Evolutionary conservation across 768 basidiomycete species (phyloP), one percentile per base, ranked within the genome.

Genomic region (Lentinula sp.): DNA sequence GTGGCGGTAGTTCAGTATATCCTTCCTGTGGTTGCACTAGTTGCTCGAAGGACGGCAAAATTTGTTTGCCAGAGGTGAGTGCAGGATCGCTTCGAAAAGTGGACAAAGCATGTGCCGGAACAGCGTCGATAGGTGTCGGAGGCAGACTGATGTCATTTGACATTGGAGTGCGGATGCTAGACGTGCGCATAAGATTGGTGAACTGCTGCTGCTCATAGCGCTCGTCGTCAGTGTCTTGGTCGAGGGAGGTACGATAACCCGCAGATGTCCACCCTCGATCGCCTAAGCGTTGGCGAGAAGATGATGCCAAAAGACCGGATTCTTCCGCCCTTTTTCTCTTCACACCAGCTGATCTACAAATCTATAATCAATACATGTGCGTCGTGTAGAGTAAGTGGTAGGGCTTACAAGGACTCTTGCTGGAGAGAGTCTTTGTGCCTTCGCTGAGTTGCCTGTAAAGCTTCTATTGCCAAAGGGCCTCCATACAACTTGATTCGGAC

Each of bases 401-500:
- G 23, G 3, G 7, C 45, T 23, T 37, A 46, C 57, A 46, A 4
- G 3, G 32, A 35, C 9, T 50, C 57, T 32, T 48, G 7, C 23
- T 48, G 55, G 0, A 15, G 32, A 34, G 37, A 11, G 11, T 59
- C 31, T 50, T 58, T 5, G 7, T 32, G 35, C 16, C n/a, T 46
- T 18, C 54, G 43, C 32, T 64, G 63, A 11, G 65, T 23, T 15
- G 64, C 63, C 43, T 63, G 63, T 23, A 66, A 32, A 42, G 61
- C 63, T 40, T 66, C 63, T 39, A 66, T 62, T 21, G 65, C 65
- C n/a, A 57, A 32, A 16, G 61, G 23, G 13, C 65, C 65, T 4
- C 65, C 65, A 37, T 64, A 62, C 7, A 61, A 16, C 57, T 62
- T 66, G 18, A 61, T 60, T 40, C 61, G 62, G 13, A 66, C 61